Conservation (phyloP, 2,329 filamentous ascomycete species). For the Nakataea oryzae region DNA sequence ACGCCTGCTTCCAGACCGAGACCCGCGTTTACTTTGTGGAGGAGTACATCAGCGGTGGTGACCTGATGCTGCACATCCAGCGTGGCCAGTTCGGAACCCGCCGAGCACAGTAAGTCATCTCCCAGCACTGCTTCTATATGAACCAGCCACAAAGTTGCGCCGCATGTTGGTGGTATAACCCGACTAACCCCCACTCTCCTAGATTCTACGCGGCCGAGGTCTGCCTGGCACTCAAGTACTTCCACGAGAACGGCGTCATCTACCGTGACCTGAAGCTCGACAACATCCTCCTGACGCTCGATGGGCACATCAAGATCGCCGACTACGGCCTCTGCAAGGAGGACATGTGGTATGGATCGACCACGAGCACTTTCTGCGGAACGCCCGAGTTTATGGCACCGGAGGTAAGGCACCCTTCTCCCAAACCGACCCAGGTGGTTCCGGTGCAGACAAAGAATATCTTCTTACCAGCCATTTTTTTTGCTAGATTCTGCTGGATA, state of each 20-base stretch:
- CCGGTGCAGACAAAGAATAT: not conserved
- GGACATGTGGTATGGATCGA: slow-evolving; percentile 98
- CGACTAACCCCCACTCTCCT: slow-evolving; percentile 6
- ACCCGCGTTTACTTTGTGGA: slow-evolving; percentile 98
- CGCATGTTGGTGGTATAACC: not conserved
- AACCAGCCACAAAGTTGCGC: too few relatives aligned
- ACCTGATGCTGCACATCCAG: slow-evolving; percentile 98
- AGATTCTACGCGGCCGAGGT: slow-evolving; percentile 97
- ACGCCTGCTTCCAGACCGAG: slow-evolving; percentile 98
- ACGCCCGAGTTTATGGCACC: slow-evolving; percentile 99
- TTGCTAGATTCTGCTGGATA: slow-evolving; percentile 79
- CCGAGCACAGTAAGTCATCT: slow-evolving; percentile 81
- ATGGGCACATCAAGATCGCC: slow-evolving; percentile 96
- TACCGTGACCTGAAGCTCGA: slow-evolving; percentile 93
- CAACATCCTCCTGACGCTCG: slow-evolving; percentile 85
- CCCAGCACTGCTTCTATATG: not conserved
- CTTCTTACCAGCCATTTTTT: slow-evolving; percentile 10
- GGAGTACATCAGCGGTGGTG: slow-evolving; percentile 98
- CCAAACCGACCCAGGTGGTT: not conserved
- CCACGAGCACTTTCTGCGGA: slow-evolving; percentile 95
- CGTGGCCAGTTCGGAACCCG: slow-evolving; percentile 92
- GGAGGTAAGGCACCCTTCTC: slow-evolving; percentile 49
- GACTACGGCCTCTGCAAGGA: slow-evolving; percentile 99
- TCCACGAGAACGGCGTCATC: slow-evolving; percentile 98
- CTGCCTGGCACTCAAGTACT: slow-evolving; percentile 94